These are phyloP conservation scores for Mortierella sp. DNA, from an alignment of 371 early-diverging fungal species.

Conservation along the genomic window DNA sequence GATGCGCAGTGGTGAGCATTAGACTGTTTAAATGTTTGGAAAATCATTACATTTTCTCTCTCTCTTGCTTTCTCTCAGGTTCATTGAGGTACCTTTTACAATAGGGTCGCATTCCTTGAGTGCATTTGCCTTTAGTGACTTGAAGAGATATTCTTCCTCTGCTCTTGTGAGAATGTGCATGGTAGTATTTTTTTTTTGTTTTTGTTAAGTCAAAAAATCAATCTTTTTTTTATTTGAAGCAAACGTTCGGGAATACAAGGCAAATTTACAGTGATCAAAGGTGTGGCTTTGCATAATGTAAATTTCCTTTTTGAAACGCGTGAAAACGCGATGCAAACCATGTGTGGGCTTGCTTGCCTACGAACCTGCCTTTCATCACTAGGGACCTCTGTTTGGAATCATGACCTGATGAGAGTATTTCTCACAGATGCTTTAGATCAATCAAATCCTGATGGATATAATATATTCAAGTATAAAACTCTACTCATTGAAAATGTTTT, in stretches of 20 bases:
- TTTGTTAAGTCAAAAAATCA: no score
- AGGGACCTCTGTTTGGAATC: no score
- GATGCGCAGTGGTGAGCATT: neutral
- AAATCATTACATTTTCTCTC: no score
- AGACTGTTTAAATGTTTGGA: neutral
- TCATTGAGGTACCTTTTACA: constrained; percentile 66
- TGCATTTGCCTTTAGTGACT: constrained; percentile 73
- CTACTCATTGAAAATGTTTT: neutral
- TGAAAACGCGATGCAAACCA: no score
- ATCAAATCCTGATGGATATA: no score
- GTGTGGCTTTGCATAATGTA: no score
- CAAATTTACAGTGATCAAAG: no score
- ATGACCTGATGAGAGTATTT: no score
- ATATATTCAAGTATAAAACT: neutral
- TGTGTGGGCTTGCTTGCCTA: no score
- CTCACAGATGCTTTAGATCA: no score
- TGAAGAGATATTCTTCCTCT: constrained; percentile 73
- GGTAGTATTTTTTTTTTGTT: constrained; percentile 13
- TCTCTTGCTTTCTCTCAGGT: neutral
- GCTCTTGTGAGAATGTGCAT: constrained; percentile 71
- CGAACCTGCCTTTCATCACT: no score
- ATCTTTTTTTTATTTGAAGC: neutral
- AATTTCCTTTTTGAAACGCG: no score
- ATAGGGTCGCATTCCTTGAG: constrained; percentile 68
- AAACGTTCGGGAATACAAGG: neutral